Percentiles rank a stretch among this genome's conserved stretches.
Conservation (phyloP, 371 early-diverging fungal species). For the Sporodiniella umbellata region DNA sequence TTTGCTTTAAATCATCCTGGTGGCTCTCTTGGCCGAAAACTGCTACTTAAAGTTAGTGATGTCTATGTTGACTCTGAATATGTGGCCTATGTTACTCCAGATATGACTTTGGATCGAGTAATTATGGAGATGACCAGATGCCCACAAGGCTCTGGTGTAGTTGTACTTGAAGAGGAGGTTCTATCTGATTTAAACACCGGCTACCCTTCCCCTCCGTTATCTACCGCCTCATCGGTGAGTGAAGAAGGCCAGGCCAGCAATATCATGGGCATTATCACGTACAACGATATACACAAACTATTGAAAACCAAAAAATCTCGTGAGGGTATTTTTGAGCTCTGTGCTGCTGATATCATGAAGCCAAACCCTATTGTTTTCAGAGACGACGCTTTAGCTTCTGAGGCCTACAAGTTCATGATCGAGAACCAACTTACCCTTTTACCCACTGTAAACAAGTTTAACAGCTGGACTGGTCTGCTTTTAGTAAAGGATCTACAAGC, state of each 20-base stretch:
- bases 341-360: conserved; percentile 42
- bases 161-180: conserved; percentile 31
- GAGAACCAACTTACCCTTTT: conserved; percentile 29
- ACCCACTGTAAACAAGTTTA: conserved; percentile 31
- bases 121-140: conserved; percentile 46
- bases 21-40: conserved; percentile 50
- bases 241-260: conserved; percentile 5
- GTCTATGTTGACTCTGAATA: conserved; percentile 19
- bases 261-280: conserved; percentile 40
- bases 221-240: conserved; percentile 17
- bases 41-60: conserved; percentile 41
- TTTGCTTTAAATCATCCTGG: conserved; percentile 68
- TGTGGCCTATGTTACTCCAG: conserved; percentile 25
- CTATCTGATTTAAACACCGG: background rate
- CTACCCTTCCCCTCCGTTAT: conserved; percentile 28
- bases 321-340: conserved; percentile 35
- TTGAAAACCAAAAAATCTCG: conserved; percentile 28
- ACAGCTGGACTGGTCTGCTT: conserved; percentile 36
- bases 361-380: conserved; percentile 25
- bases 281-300: conserved; percentile 36
- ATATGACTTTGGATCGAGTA: conserved; percentile 35
- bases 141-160: conserved; percentile 38
- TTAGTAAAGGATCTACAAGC: conserved; percentile 45
- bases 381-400: conserved; percentile 30
- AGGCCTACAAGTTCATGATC: conserved; percentile 33